Base-by-base conservation (phyloP, 2,329 filamentous ascomycete genomes). In the Monosporascus sp. region DNA sequence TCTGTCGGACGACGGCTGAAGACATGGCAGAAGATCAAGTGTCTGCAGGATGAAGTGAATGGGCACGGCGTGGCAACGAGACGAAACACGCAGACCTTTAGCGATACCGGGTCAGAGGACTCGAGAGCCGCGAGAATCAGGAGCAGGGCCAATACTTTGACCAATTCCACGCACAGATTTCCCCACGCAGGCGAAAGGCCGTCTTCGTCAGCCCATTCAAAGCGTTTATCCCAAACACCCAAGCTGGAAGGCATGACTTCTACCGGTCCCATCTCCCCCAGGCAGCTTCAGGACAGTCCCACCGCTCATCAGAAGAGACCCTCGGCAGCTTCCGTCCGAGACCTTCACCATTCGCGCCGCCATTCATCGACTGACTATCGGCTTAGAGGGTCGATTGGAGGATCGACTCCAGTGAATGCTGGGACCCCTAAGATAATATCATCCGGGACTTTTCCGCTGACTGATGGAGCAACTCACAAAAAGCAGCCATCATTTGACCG, bases 21-120 rank as follows among this genome's bases (percentile, higher is more conserved):
- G 70, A 96, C 92, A 2, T 97, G 93, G 93, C 90, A 97, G 71
- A 96, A 94, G 71, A 92, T 97, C 69, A 96, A 96, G 70, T 78
- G 84, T 3, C 79, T 97, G 58, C 93, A 97, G 67, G 89, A 96
- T 64, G 90, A 97, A 69, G 85, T 94, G 43, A 87, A 82, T 58
- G 80, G 80, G 45, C 71, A 69, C 35, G 71, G 65, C 17, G 58
- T 56, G 20, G 56, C 70, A 25, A 75, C 73, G 11, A 75, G 78
- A 53, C 74, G 81, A 49, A 81, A 76, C 47, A 84, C 81, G 1
- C 75, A 76, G 52, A 78, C 75, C 2, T 82, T 81, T 64, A 84
- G 80, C 63, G 83, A 86, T 41, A 73, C 74, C 43, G 81, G 79
- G 22, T 80, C 79, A 2, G 83, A 85, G 52, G 78, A 78, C 50